phyloP scores from a whole-genome alignment of 495 filamentous ascomycete genomes.

The Xylaria sp. region DNA sequence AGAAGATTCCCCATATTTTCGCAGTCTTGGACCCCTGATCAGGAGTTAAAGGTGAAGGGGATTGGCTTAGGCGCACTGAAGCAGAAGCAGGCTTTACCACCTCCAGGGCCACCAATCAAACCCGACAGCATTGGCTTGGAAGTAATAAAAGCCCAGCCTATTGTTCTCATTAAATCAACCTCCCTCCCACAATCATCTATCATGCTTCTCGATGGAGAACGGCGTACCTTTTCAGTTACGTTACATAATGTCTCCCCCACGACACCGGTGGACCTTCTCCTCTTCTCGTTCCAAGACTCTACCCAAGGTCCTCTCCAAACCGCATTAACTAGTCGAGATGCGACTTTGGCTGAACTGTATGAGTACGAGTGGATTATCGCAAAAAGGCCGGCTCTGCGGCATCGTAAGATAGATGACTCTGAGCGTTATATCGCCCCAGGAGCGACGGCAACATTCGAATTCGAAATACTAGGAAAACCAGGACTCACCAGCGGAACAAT shows the following conservation, averaged over 20 bases:
- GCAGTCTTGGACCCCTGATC: conserved; percentile 74
- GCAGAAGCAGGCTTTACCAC: conserved; percentile 37
- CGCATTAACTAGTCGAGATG: conserved; percentile 75
- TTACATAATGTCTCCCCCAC: conserved; percentile 75
- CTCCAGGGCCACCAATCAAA: conserved; percentile 48
- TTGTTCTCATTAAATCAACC: conserved; percentile 74
- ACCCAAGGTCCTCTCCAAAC: conserved; percentile 77
- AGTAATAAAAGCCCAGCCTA: conserved; percentile 79
- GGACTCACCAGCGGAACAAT: conserved; percentile 82
- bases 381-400: conserved; percentile 74
- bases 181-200: conserved; percentile 84
- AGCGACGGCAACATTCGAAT: conserved; percentile 73
- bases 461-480: conserved; percentile 85
- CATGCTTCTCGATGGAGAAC: conserved; percentile 91
- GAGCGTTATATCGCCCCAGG: conserved; percentile 69
- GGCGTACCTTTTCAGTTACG: conserved; percentile 76
- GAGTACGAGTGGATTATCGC: conserved; percentile 81
- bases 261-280: conserved; percentile 78
- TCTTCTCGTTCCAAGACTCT: conserved; percentile 90
- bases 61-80: conserved; percentile 71
- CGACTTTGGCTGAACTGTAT: conserved; percentile 78
- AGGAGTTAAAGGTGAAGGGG: conserved; percentile 74
- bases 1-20: conserved; percentile 84
- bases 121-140: conserved; percentile 63
- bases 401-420: conserved; percentile 61